Evolutionary conservation across 2,329 filamentous ascomycete species (phyloP).

Genomic region (Monosporascus ibericus): DNA sequence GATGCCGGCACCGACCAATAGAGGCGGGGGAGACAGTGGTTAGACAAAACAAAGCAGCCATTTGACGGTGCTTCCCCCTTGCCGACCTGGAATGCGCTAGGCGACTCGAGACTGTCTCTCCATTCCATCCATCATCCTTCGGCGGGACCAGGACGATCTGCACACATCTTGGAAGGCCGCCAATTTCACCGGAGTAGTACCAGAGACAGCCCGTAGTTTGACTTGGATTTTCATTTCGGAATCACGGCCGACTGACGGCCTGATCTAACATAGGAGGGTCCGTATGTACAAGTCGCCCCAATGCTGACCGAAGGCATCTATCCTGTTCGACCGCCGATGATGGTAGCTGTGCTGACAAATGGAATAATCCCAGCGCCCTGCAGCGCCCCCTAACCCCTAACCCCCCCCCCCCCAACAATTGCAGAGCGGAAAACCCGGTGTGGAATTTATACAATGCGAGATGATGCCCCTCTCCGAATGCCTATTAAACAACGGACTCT

Average conservation of each 20-base stretch:
- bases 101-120: constrained; percentile 4
- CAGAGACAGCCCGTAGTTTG: constrained; percentile 10
- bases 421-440: neutral
- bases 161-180: constrained; percentile 11
- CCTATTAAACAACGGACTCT: neutral
- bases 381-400: neutral
- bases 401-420: too few species aligned
- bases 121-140: constrained; percentile 8
- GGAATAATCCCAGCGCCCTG: neutral
- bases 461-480: neutral
- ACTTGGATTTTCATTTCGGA: constrained; percentile 20
- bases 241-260: constrained; percentile 9
- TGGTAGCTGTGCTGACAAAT: constrained; percentile 2
- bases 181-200: constrained; percentile 4
- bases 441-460: neutral
- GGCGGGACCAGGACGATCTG: neutral
- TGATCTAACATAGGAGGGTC: constrained; percentile 11
- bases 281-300: constrained; percentile 22
- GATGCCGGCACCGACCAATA: constrained; percentile 20
- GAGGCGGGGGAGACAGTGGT: constrained; percentile 6
- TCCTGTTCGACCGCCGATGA: constrained; percentile 10
- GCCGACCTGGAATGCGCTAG: constrained; percentile 21
- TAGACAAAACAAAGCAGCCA: constrained; percentile 18
- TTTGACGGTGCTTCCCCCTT: constrained; percentile 5
- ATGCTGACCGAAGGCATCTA: constrained; percentile 10